These are phyloP conservation scores for Crithidia mellificae DNA, from an alignment of 208 protist species.

Conservation along the genomic window DNA sequence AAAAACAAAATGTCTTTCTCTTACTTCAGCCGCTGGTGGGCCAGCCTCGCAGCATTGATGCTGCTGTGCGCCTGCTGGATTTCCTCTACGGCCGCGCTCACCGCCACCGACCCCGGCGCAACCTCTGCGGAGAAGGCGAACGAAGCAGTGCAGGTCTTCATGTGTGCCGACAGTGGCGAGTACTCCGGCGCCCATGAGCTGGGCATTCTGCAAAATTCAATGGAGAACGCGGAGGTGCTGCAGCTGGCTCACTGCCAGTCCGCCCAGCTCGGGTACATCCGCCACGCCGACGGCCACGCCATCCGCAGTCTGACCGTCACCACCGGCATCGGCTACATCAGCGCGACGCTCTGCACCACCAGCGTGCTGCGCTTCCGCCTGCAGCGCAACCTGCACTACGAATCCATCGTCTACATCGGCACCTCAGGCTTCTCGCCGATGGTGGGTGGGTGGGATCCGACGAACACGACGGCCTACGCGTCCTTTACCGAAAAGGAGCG, in stretches of 20 bases:
- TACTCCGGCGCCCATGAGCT: conserved; percentile 50
- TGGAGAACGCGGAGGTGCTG: conserved; percentile 33
- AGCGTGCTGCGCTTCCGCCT: conserved; percentile 34
- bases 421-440: conserved; percentile 68
- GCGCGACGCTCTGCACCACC: conserved; percentile 46
- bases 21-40: background rate
- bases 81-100: conserved; percentile 7
- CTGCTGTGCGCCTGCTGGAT: conserved; percentile 15
- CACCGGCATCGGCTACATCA: conserved; percentile 61
- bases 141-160: conserved; percentile 30
- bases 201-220: conserved; percentile 34
- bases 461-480: conserved; percentile 38
- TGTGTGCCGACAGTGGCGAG: conserved; percentile 50
- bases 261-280: conserved; percentile 45
- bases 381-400: conserved; percentile 26
- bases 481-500: conserved; percentile 7
- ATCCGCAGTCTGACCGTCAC: conserved; percentile 43
- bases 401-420: conserved; percentile 53
- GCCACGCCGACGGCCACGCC: conserved; percentile 34
- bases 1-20: background rate
- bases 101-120: background rate
- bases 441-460: conserved; percentile 56
- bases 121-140: background rate
- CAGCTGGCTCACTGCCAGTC: conserved; percentile 45
- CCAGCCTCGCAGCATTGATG: conserved; percentile 20